Conservation (phyloP, 805 yeast genomes). For the Saturnispora diversa region DNA sequence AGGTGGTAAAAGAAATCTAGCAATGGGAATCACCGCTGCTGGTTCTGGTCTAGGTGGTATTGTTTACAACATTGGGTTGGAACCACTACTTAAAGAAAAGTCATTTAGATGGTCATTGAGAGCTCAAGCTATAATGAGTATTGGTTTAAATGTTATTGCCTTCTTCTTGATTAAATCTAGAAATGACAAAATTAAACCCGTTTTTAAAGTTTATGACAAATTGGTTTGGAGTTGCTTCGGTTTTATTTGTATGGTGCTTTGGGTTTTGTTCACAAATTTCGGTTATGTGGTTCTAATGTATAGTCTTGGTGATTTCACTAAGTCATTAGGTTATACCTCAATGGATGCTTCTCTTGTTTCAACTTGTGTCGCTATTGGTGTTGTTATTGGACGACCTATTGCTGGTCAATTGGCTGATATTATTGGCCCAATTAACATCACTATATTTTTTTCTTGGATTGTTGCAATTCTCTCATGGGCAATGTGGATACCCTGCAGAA, state of each 20-base stretch:
- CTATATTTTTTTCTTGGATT: constrained; percentile 30
- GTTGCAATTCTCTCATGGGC: constrained; percentile 37
- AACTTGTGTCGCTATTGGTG: constrained; percentile 54
- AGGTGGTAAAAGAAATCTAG: constrained; percentile 45
- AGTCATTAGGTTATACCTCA: constrained; percentile 48
- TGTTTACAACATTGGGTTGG: constrained; percentile 40
- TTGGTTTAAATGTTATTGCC: constrained; percentile 30
- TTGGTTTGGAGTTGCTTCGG: constrained; percentile 34
- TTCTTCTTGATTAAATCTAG: constrained; percentile 33
- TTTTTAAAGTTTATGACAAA: constrained; percentile 34
- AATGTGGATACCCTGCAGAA: constrained; percentile 53
- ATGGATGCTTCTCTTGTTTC: constrained; percentile 49
- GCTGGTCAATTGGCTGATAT: constrained; percentile 44
- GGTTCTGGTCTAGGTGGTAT: constrained; percentile 51
- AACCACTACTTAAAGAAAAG: constrained; percentile 31
- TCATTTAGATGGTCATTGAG: constrained; percentile 44
- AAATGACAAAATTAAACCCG: constrained; percentile 29
- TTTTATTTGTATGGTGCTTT: constrained; percentile 24
- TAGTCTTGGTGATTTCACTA: constrained; percentile 50
- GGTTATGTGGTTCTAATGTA: constrained; percentile 56
- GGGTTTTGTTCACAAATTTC: constrained; percentile 42
- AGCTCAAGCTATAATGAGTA: constrained; percentile 36
- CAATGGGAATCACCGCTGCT: constrained; percentile 38
- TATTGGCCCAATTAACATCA: constrained; percentile 43
- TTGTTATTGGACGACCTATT: constrained; percentile 45